phyloP scores from a whole-genome alignment of 306 rosid species.

The Elaeagnus macrophylla region DNA sequence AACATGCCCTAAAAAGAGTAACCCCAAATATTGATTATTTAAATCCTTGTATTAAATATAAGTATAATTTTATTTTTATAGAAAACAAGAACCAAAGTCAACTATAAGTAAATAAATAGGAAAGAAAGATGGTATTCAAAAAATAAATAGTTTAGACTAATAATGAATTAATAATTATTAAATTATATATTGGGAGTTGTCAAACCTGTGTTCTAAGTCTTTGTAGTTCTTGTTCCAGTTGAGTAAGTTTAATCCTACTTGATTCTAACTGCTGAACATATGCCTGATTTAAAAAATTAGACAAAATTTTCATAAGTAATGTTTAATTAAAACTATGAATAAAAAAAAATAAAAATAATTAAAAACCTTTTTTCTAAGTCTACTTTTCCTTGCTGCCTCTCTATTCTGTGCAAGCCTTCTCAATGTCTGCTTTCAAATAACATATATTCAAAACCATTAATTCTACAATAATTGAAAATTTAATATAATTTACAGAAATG shows the following conservation, averaged over 20 bases:
- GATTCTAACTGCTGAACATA: conserved; percentile 93
- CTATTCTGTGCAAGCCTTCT: conserved; percentile 99
- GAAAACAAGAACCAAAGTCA: too few species aligned
- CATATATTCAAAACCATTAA: neutral
- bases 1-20: conserved; percentile 43
- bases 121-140: too few species aligned
- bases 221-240: conserved; percentile 86
- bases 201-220: conserved; percentile 66
- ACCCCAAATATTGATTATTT: neutral
- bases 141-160: too few species aligned
- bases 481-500: neutral
- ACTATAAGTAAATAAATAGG: too few species aligned
- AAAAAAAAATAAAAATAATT: too few species aligned
- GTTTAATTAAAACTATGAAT: too few species aligned
- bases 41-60: too few species aligned
- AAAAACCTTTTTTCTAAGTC: conserved; percentile 85
- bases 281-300: conserved; percentile 37
- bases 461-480: too few species aligned
- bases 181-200: neutral
- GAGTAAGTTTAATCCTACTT: conserved; percentile 93
- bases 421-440: conserved; percentile 42
- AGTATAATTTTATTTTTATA: too few species aligned
- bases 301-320: too few species aligned
- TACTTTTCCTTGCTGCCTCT: conserved; percentile 98
- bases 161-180: too few species aligned